These are phyloP conservation scores for Blastobotrys indianensis DNA, from an alignment of 1,139 yeast genomes.

Conservation along the genomic window DNA sequence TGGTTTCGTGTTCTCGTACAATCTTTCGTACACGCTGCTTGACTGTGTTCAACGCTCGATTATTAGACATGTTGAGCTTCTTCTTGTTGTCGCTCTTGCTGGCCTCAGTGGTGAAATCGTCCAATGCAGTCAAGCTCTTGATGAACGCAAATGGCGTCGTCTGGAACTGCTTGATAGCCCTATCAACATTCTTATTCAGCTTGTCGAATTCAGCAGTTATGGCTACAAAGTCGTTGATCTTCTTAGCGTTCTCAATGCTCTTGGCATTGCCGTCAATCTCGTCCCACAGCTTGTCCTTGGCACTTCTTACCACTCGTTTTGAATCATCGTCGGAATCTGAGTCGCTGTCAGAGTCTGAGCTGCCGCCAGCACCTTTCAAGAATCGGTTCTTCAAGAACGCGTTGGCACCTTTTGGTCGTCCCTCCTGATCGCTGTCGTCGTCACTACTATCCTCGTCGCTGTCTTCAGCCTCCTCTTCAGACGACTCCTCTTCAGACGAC, in stretches of 20 bases:
- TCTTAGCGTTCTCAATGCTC: constrained; percentile 63
- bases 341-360: constrained; percentile 42
- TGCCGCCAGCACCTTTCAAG: constrained; percentile 43
- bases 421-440: constrained; percentile 41
- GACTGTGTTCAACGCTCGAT: constrained; percentile 81
- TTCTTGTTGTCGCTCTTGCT: constrained; percentile 59
- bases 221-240: constrained; percentile 73
- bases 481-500: constrained; percentile 25
- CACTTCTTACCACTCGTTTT: constrained; percentile 83
- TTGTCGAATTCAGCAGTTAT: constrained; percentile 74
- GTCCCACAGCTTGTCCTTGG: constrained; percentile 86
- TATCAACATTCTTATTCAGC: constrained; percentile 58
- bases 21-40: constrained; percentile 87
- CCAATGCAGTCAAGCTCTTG: constrained; percentile 64
- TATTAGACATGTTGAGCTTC: constrained; percentile 74
- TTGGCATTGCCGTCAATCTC: constrained; percentile 70
- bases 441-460: constrained; percentile 33
- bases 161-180: constrained; percentile 67
- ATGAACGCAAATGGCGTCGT: constrained; percentile 67
- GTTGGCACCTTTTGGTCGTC: constrained; percentile 43
- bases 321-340: constrained; percentile 50
- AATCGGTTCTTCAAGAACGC: constrained; percentile 52
- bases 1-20: constrained; percentile 57
- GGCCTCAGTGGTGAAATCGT: constrained; percentile 57
- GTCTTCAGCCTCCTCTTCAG: constrained; percentile 34